These are phyloP conservation scores for Termitomyces sp. DNA, from an alignment of 768 basidiomycete genomes.

Conservation along the genomic window DNA sequence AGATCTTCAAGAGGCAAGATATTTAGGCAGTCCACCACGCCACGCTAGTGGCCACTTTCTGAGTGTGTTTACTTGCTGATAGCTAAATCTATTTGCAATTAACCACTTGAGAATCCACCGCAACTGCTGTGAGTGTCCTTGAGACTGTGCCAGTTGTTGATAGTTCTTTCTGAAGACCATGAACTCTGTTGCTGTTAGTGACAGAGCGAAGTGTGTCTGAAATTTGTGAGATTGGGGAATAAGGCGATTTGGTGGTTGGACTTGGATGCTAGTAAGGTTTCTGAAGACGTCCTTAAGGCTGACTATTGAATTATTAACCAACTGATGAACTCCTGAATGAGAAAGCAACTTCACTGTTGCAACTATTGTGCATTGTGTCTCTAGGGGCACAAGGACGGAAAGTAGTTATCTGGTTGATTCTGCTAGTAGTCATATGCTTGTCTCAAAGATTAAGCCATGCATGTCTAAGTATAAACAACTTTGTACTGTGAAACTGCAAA, in stretches of 20 bases:
- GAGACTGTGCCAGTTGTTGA: conserved; percentile 22
- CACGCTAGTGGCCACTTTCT: too few species aligned
- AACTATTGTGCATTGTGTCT: neutral
- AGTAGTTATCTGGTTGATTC: conserved; percentile 47
- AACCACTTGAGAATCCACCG: conserved; percentile 29
- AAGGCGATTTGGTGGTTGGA: conserved; percentile 29
- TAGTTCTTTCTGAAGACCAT: conserved; percentile 31
- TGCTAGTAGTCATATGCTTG: conserved; percentile 84
- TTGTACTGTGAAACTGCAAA: too few species aligned
- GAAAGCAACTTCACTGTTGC: neutral
- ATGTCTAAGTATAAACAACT: conserved; percentile 36
- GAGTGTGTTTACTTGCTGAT: conserved; percentile 47
- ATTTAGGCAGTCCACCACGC: too few species aligned
- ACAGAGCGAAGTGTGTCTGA: conserved; percentile 24
- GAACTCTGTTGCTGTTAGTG: conserved; percentile 25
- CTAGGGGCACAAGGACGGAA: conserved; percentile 4
- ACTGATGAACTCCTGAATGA: conserved; percentile 3
- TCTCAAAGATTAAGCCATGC: conserved; percentile 83
- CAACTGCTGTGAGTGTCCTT: conserved; percentile 19
- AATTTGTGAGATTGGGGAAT: conserved; percentile 42
- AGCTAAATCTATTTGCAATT: conserved; percentile 30
- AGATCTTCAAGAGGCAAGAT: too few species aligned
- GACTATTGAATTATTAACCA: conserved; percentile 18
- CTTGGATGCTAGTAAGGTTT: conserved; percentile 15
- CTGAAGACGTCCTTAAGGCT: conserved; percentile 6